These are phyloP conservation scores for Thuja plicata DNA, from an alignment of 83 land plant genomes.

Conservation along the genomic window DNA sequence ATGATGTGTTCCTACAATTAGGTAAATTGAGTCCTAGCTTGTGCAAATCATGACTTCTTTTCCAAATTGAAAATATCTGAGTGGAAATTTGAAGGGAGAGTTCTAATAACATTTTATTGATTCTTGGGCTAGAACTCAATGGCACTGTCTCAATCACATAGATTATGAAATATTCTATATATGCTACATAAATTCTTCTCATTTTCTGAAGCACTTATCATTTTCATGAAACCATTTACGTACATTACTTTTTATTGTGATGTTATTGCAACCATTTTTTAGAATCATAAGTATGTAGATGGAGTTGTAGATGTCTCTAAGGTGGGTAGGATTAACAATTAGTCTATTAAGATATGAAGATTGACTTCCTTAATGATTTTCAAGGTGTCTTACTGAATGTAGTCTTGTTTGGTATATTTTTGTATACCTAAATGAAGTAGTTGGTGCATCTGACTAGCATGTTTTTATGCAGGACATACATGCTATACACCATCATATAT, in stretches of 20 bases:
- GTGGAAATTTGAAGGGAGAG: constrained; percentile 80
- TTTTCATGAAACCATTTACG: constrained; percentile 27
- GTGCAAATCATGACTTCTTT: constrained; percentile 60
- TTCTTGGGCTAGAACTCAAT: not conserved
- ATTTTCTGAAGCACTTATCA: not conserved
- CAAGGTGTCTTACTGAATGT: not conserved
- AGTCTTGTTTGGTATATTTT: too few species aligned
- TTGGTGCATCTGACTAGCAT: not conserved
- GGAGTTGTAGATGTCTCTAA: constrained; percentile 61
- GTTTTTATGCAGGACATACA: not conserved
- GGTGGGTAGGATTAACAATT: constrained; percentile 41
- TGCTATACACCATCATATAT: too few species aligned
- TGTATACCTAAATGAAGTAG: not conserved
- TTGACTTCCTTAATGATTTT: not conserved
- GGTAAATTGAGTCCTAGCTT: constrained; percentile 81
- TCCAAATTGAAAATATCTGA: constrained; percentile 38
- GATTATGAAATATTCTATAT: not conserved
- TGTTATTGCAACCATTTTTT: constrained; percentile 58
- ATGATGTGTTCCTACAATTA: constrained; percentile 89
- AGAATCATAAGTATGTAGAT: constrained; percentile 59
- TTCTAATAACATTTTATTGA: not conserved
- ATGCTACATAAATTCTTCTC: not conserved
- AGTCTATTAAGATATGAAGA: not conserved
- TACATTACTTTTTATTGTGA: constrained; percentile 81
- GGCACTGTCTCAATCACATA: not conserved